These are phyloP conservation scores for Vitis hybrid DNA, from an alignment of 177 flowering plant genomes.

Conservation along the genomic window DNA sequence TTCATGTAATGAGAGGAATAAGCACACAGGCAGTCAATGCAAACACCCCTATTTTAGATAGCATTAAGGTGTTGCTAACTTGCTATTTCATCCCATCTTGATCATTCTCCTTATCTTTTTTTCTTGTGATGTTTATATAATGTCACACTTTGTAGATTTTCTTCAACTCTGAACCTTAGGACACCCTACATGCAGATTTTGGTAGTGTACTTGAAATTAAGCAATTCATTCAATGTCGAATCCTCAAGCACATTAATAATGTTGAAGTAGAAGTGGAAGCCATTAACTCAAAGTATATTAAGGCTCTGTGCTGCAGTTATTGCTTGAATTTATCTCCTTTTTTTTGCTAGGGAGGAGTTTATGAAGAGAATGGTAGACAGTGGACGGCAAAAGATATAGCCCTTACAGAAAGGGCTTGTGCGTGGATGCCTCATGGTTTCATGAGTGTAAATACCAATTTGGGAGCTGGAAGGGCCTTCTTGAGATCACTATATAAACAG, in stretches of 20 bases:
- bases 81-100: constrained; percentile 7
- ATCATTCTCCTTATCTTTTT: neutral
- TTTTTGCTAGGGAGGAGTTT: constrained; percentile 61
- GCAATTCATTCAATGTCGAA: no score
- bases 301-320: no score
- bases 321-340: neutral
- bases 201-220: no score
- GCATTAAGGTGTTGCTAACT: constrained; percentile 52
- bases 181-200: no score
- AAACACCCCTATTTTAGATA: constrained; percentile 78
- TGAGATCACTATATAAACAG: constrained; percentile 84
- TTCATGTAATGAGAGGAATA: constrained; percentile 98
- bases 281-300: no score
- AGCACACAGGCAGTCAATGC: constrained; percentile 87
- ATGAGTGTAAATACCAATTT: constrained; percentile 77
- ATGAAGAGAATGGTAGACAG: constrained; percentile 54
- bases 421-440: constrained; percentile 93
- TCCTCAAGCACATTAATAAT: no score
- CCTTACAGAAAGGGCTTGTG: constrained; percentile 62
- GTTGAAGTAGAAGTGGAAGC: no score
- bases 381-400: constrained; percentile 88
- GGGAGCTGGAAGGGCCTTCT: constrained; percentile 86
- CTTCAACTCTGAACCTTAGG: no score
- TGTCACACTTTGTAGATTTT: neutral
- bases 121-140: neutral